Percentiles rank a stretch among this genome's conserved stretches.
Conservation (phyloP, 192 early-diverging fungal species). For the Geosiphon pyriformis region DNA sequence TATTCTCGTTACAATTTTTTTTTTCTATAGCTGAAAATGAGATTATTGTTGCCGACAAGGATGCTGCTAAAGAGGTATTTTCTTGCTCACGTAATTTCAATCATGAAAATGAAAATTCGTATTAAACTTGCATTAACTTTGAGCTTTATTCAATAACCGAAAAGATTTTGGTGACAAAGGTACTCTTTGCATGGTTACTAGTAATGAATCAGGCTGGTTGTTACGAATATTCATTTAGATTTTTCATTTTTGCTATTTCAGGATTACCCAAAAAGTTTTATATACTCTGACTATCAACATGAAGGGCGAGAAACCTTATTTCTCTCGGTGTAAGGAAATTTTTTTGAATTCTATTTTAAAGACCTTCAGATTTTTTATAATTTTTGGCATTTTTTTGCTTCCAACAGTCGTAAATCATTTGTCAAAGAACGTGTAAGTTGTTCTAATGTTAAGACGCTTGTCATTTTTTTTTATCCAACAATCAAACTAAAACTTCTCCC, state of each 20-base stretch:
- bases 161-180: background rate
- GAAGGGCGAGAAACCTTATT: background rate
- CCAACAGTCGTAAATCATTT: conserved; percentile 3
- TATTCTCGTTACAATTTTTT: background rate
- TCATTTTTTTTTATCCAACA: background rate
- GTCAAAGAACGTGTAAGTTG: conserved; percentile 13
- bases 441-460: background rate
- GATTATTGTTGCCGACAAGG: conserved; percentile 29
- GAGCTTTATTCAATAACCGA: too few relatives aligned
- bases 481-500: too few relatives aligned
- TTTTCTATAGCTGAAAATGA: conserved; percentile 1
- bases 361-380: too few relatives aligned
- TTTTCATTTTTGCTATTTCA: background rate
- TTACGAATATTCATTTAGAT: too few relatives aligned
- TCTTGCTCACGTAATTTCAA: too few relatives aligned
- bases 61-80: conserved; percentile 31
- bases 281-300: too few relatives aligned
- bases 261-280: conserved; percentile 7
- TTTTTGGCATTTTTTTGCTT: too few relatives aligned
- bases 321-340: background rate
- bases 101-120: too few relatives aligned
- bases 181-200: too few relatives aligned
- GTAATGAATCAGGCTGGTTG: too few relatives aligned
- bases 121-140: too few relatives aligned
- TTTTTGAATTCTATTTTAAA: too few relatives aligned